A percentile compares a stretch with the other conserved stretches of the same genome.
These are phyloP conservation scores for Akanthomyces uredinophilus DNA, from an alignment of 2,329 filamentous ascomycete genomes.

Conservation along the genomic window DNA sequence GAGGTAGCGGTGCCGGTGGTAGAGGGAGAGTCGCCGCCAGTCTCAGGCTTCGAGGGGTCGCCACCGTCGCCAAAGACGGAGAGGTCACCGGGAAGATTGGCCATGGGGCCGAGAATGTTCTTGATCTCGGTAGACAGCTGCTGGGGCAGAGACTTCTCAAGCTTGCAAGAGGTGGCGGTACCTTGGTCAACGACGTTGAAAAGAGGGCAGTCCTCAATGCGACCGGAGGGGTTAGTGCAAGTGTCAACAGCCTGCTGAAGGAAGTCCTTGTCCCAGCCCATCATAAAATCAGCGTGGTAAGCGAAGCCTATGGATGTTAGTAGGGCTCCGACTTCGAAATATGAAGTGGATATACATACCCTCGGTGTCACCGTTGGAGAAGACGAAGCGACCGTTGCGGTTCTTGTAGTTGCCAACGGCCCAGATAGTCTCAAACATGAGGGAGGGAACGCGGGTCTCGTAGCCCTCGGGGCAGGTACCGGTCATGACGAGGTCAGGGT, in stretches of 20 bases:
- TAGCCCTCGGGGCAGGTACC: conserved; percentile 70
- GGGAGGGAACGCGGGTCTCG: conserved; percentile 61
- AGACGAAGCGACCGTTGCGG: conserved; percentile 62
- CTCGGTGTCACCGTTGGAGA: conserved; percentile 73
- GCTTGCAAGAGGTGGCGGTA: conserved; percentile 54
- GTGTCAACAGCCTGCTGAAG: conserved; percentile 66
- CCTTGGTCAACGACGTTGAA: conserved; percentile 65
- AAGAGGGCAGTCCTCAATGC: conserved; percentile 66
- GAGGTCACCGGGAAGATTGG: conserved; percentile 62
- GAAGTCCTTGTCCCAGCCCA: conserved; percentile 66
- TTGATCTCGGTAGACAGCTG: conserved; percentile 47
- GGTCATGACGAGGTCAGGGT: conserved; percentile 69
- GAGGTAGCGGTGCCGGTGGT: neutral
- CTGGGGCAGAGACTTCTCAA: conserved; percentile 49
- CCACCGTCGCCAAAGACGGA: conserved; percentile 33
- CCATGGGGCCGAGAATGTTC: conserved; percentile 50
- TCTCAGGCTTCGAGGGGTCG: conserved; percentile 12
- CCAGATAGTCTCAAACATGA: conserved; percentile 87
- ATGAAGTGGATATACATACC: conserved; percentile 39
- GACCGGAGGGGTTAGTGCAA: conserved; percentile 68
- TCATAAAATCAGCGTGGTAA: conserved; percentile 77
- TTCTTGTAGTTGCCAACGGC: conserved; percentile 61
- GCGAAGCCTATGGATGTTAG: conserved; percentile 52
- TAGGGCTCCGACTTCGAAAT: neutral
- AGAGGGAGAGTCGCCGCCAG: neutral